Evolutionary conservation across 352 stramenopile genomes (phyloP).

Genomic region (Globisporangium nagaii): DNA sequence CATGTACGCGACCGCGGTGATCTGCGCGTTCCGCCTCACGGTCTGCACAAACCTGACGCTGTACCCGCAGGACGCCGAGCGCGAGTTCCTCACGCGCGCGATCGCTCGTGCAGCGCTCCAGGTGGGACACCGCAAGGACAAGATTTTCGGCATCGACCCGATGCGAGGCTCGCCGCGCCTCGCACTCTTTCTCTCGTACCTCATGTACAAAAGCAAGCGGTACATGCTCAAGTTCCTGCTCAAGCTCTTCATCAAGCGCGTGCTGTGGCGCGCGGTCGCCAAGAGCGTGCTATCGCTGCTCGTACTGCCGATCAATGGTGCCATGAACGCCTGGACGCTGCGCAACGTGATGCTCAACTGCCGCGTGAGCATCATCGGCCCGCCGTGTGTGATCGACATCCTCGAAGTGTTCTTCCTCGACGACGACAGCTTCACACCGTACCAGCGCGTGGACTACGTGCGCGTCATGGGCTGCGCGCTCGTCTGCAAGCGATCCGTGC

Average conservation of each 20-base stretch:
- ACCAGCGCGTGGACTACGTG: conserved; percentile 47
- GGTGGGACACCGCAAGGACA: conserved; percentile 33
- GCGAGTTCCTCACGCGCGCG: conserved; percentile 39
- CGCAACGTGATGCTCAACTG: conserved; percentile 38
- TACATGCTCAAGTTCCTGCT: conserved; percentile 50
- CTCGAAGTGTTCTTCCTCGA: conserved; percentile 31
- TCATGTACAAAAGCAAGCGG: conserved; percentile 51
- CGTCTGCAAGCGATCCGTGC: conserved; percentile 43
- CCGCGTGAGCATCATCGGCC: conserved; percentile 43
- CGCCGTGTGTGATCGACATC: conserved; percentile 24
- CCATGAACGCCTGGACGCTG: conserved; percentile 46
- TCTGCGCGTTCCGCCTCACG: conserved; percentile 37
- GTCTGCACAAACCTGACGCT: conserved; percentile 34
- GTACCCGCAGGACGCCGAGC: conserved; percentile 40
- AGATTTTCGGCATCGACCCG: conserved; percentile 44
- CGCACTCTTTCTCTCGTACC: conserved; percentile 25
- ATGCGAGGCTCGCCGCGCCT: conserved; percentile 39
- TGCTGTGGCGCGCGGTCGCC: conserved; percentile 38
- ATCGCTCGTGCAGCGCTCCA: conserved; percentile 45
- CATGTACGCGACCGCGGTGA: conserved; percentile 34
- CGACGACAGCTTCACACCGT: conserved; percentile 20
- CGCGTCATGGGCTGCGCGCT: conserved; percentile 33
- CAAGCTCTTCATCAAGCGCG: conserved; percentile 51
- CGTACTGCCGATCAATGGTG: conserved; percentile 39
- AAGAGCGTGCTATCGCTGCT: conserved; percentile 32